Percentiles rank a stretch among this genome's conserved stretches.
phyloP scores from a whole-genome alignment of 2,329 filamentous ascomycete genomes.

The Colletotrichum tamarilloi region DNA sequence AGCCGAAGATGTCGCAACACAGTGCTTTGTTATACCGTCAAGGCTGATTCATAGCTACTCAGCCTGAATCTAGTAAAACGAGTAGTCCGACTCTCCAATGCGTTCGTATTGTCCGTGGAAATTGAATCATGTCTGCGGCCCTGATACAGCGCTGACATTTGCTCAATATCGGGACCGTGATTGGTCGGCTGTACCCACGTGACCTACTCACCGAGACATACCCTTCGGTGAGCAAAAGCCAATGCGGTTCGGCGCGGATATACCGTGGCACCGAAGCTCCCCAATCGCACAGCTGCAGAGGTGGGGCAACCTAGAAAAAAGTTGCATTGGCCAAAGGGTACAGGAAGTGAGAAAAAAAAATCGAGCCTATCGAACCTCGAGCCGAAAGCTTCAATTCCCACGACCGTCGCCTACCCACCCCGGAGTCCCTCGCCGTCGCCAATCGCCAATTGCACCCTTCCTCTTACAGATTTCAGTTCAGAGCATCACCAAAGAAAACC shows the following conservation, averaged over 20 bases:
- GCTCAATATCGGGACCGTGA: not conserved
- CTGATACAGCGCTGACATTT: slow-evolving; percentile 26
- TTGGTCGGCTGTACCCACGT: not conserved
- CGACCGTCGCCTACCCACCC: not conserved
- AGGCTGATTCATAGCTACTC: too few relatives aligned
- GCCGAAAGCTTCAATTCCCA: slow-evolving; percentile 16
- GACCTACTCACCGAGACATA: not conserved
- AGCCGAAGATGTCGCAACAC: not conserved
- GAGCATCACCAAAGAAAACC: not conserved
- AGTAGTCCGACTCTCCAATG: not conserved
- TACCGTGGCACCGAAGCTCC: not conserved
- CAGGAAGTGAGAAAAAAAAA: slow-evolving; percentile 13
- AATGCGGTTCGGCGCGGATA: slow-evolving; percentile 19
- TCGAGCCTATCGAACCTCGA: not conserved
- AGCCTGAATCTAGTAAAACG: too few relatives aligned
- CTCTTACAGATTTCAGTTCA: not conserved
- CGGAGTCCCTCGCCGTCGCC: not conserved
- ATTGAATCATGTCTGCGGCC: not conserved
- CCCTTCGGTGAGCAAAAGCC: not conserved
- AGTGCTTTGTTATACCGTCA: not conserved
- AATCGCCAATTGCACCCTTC: not conserved
- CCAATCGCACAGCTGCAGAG: not conserved
- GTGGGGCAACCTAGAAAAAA: slow-evolving; percentile 16
- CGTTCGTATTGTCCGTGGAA: not conserved
- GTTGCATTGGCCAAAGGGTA: slow-evolving; percentile 2